Evolutionary conservation across 2,329 filamentous ascomycete species (phyloP), one percentile per base, ranked within the genome.

Genomic region (Tolypocladium inflatum): DNA sequence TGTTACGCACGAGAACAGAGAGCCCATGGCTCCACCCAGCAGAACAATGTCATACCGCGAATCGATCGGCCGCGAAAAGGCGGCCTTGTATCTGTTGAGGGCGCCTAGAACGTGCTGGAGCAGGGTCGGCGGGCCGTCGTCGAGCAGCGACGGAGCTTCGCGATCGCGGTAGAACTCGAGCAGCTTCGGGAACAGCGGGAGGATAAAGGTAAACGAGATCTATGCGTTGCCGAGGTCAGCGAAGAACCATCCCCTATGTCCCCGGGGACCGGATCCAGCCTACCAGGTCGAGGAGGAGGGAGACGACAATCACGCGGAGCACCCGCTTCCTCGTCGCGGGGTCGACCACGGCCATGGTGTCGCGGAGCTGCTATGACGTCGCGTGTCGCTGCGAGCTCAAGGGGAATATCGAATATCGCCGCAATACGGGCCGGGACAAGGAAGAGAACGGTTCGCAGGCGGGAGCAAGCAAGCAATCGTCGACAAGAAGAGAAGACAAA

Each of bases 121-220:
- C 38, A 96, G 75, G 1, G 90, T 91, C 59, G 76, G 73, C 3
- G 81, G 76, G 41, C 76, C 74, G 57, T 76, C 76, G 54, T 71
- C 66, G 48, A 75, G 67, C 57, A 73, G 66, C n/a, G 76, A 68
- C 30, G 79, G 76, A 45, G 82, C 81, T 74, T 97, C 92, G 73
- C 86, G 85, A 70, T 90, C 87, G 74, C 91, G 90, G 78, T 97
- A 99, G 82, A 97, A 97, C 67, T 95, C 89, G 73, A 97, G 88
- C 51, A 99, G 87, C 59, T 91, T 92, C 9, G 92, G 94, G 71
- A 97, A 99, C 41, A 99, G 84, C 0, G 94, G 94, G 10, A 99
- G 87, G 70, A 97, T 97, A 71, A 99, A 97, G 37, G 94, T 99
- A 73, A 99, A 99, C 58, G 93, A 97, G 68, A 97, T 90, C 93